Evolutionary conservation across 176 grass and related monocot species (phyloP).

Genomic region (Oryza meridionalis): DNA sequence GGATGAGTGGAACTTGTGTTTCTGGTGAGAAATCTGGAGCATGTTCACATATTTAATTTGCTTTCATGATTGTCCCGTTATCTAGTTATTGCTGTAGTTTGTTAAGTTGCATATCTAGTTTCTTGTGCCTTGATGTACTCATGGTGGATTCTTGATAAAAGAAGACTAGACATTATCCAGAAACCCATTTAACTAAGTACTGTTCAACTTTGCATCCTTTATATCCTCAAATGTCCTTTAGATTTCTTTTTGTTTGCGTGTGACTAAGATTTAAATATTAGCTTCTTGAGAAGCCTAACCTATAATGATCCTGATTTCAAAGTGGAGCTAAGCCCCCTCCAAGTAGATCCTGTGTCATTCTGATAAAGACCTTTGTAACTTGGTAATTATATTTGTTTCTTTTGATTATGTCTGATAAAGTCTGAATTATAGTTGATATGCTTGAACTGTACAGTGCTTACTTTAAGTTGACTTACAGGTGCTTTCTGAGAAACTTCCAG

Average conservation of each 20-base stretch:
- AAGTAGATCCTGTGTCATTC: neutral
- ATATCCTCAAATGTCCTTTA: neutral
- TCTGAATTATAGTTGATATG: conserved; percentile 8
- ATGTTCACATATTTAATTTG: conserved; percentile 13
- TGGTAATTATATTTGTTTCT: conserved; percentile 14
- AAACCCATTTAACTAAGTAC: neutral
- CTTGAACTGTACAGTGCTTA: conserved; percentile 20
- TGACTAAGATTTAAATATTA: conserved; percentile 20
- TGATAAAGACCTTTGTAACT: neutral
- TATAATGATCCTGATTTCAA: conserved; percentile 3
- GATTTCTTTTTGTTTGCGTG: conserved; percentile 11
- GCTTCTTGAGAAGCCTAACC: conserved; percentile 4
- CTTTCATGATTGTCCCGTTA: conserved; percentile 23
- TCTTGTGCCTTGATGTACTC: conserved; percentile 12
- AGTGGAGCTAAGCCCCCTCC: neutral
- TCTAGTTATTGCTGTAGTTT: conserved; percentile 5
- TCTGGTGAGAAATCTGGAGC: neutral
- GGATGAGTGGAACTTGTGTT: neutral
- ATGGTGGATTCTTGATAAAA: neutral
- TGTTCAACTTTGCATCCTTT: conserved; percentile 19
- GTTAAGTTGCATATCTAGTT: conserved; percentile 12
- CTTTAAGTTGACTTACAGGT: conserved; percentile 58
- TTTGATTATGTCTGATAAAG: neutral
- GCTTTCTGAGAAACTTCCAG: conserved; percentile 92
- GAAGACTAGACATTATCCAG: neutral